Evolutionary conservation across 306 rosid species (phyloP).

Genomic region (Vicia villosa): DNA sequence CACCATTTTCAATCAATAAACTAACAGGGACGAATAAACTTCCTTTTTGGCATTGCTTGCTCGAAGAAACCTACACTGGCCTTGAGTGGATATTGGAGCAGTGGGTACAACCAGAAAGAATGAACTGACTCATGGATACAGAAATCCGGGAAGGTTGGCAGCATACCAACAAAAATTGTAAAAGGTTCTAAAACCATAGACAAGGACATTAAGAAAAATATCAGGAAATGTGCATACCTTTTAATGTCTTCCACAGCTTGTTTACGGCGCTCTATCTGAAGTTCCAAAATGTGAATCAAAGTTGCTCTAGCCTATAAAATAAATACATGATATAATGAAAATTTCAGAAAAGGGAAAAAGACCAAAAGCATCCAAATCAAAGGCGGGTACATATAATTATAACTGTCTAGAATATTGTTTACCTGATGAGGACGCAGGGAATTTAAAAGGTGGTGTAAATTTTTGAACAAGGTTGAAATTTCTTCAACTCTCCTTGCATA

Average conservation of each 20-base stretch:
- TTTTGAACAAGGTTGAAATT: conserved; percentile 85
- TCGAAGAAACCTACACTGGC: not conserved
- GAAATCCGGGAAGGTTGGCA: not conserved
- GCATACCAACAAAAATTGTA: not conserved
- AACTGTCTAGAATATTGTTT: conserved; percentile 20
- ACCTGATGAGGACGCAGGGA: conserved; percentile 93
- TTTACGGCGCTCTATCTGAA: conserved; percentile 82
- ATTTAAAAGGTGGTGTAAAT: conserved; percentile 90
- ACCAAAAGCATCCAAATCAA: conserved; percentile 14
- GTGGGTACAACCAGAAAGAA: too few relatives aligned
- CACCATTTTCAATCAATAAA: not conserved
- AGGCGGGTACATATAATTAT: not conserved
- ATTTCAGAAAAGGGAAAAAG: not conserved
- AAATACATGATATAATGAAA: conserved; percentile 28
- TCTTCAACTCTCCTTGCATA: conserved; percentile 98
- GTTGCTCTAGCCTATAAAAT: conserved; percentile 81
- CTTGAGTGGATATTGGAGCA: too few relatives aligned
- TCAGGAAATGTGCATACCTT: conserved; percentile 49
- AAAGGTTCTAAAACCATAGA: conserved; percentile 6
- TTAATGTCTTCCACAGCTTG: conserved; percentile 94
- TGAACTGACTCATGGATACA: not conserved
- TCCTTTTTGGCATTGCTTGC: not conserved
- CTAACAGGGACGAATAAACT: not conserved
- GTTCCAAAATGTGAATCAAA: conserved; percentile 82
- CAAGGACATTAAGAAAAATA: conserved; percentile 7